These are phyloP conservation scores for Chaetomium tenue DNA, from an alignment of 495 filamentous ascomycete genomes.

Conservation along the genomic window DNA sequence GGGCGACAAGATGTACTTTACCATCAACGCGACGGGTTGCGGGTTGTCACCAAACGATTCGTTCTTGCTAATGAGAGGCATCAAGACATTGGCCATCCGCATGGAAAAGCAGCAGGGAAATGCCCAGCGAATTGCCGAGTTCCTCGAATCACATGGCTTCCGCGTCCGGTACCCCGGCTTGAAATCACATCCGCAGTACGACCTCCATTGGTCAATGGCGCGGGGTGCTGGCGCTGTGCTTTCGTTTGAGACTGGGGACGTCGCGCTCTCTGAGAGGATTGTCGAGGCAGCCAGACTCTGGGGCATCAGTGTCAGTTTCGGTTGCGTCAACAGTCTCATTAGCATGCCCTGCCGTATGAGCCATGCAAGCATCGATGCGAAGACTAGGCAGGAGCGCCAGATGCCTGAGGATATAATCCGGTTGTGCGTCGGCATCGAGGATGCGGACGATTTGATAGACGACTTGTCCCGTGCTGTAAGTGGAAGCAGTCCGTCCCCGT, in stretches of 20 bases:
- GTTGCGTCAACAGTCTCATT: slow-evolving; percentile 96
- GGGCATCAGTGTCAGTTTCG: slow-evolving; percentile 95
- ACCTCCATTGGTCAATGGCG: slow-evolving; percentile 91
- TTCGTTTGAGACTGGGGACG: slow-evolving; percentile 91
- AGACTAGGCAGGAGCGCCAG: slow-evolving; percentile 81
- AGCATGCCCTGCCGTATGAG: slow-evolving; percentile 99
- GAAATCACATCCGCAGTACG: slow-evolving; percentile 92
- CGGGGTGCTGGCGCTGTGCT: slow-evolving; percentile 91
- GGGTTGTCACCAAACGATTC: slow-evolving; percentile 92
- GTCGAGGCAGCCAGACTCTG: slow-evolving; percentile 89
- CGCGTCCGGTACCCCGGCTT: slow-evolving; percentile 91
- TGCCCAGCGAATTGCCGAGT: slow-evolving; percentile 84
- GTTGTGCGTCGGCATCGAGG: slow-evolving; percentile 95
- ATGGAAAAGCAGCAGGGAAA: slow-evolving; percentile 98
- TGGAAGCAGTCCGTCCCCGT: slow-evolving; percentile 29
- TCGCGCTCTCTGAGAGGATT: slow-evolving; percentile 78
- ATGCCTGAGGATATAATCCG: slow-evolving; percentile 96
- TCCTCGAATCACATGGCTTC: slow-evolving; percentile 89
- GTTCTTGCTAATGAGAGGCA: slow-evolving; percentile 88
- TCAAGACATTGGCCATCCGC: slow-evolving; percentile 94
- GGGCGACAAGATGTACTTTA: slow-evolving; percentile 90
- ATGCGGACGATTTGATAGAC: slow-evolving; percentile 88
- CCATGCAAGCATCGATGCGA: slow-evolving; percentile 95
- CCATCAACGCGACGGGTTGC: slow-evolving; percentile 93
- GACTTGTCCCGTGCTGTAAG: slow-evolving; percentile 86